Conservation (phyloP, 1,284 basidiomycete genomes). For the Peniophora sp. region DNA sequence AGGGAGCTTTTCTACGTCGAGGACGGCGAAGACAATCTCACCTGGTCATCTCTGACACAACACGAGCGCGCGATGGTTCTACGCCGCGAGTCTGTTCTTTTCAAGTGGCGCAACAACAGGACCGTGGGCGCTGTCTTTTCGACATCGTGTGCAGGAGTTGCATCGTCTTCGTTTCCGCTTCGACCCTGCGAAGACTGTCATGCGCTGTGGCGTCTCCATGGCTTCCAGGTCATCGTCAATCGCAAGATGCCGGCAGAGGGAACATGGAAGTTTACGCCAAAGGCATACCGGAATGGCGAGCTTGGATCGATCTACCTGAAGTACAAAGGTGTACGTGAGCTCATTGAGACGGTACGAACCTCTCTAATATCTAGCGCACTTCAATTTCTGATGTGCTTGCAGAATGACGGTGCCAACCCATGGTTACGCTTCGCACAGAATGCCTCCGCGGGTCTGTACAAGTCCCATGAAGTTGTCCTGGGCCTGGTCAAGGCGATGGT, state of each 20-base stretch:
- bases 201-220: background rate
- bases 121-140: background rate
- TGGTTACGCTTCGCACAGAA: slow-evolving; percentile 15
- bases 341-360: background rate
- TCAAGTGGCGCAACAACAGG: background rate
- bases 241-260: background rate
- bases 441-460: slow-evolving; percentile 9
- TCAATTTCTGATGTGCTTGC: background rate
- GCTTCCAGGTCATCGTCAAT: slow-evolving; percentile 1
- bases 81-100: background rate
- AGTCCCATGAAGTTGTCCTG: slow-evolving; percentile 8
- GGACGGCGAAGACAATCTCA: background rate
- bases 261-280: background rate
- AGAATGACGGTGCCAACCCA: slow-evolving; percentile 8
- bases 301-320: background rate
- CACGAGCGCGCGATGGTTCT: background rate
- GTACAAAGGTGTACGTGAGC: background rate
- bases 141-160: background rate
- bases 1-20: background rate
- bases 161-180: background rate
- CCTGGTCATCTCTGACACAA: background rate
- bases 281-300: background rate
- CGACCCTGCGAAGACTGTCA: background rate
- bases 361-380: background rate
- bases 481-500: slow-evolving; percentile 16